These are phyloP conservation scores for Puccinia polysora DNA, from an alignment of 1,284 basidiomycete species.

Conservation along the genomic window DNA sequence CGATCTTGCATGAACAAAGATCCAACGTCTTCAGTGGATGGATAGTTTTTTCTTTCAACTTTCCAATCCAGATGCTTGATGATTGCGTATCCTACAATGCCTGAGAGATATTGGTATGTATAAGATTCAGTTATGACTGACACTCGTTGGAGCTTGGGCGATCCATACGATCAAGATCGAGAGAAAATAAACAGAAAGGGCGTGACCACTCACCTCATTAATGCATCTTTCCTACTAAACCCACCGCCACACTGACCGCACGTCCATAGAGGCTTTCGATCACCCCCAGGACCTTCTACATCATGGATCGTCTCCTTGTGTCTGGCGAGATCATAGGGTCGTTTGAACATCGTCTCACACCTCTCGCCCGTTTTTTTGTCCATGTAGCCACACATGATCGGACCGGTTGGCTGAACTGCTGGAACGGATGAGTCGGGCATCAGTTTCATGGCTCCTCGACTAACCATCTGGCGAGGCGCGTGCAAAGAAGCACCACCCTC, in stretches of 20 bases:
- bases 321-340: slow-evolving; percentile 39
- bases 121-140: too few species aligned
- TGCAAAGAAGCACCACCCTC: neutral
- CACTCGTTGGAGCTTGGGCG: neutral
- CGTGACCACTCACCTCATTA: slow-evolving; percentile 27
- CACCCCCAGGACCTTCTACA: slow-evolving; percentile 19
- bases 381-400: slow-evolving; percentile 30
- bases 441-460: neutral
- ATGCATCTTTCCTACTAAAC: slow-evolving; percentile 38
- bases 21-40: too few species aligned
- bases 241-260: slow-evolving; percentile 28
- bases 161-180: neutral
- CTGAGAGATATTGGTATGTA: too few species aligned
- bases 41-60: too few species aligned
- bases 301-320: slow-evolving; percentile 43
- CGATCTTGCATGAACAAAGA: too few species aligned
- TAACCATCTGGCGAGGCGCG: neutral
- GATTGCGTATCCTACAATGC: too few species aligned
- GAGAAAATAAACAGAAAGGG: neutral
- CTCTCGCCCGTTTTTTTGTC: slow-evolving; percentile 14
- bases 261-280: slow-evolving; percentile 36
- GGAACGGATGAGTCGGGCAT: slow-evolving; percentile 4
- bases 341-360: slow-evolving; percentile 34
- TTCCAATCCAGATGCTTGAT: too few species aligned
- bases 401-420: neutral